Base-by-base conservation (phyloP, 176 grass and related monocot genomes). In the Ananas comosus region DNA sequence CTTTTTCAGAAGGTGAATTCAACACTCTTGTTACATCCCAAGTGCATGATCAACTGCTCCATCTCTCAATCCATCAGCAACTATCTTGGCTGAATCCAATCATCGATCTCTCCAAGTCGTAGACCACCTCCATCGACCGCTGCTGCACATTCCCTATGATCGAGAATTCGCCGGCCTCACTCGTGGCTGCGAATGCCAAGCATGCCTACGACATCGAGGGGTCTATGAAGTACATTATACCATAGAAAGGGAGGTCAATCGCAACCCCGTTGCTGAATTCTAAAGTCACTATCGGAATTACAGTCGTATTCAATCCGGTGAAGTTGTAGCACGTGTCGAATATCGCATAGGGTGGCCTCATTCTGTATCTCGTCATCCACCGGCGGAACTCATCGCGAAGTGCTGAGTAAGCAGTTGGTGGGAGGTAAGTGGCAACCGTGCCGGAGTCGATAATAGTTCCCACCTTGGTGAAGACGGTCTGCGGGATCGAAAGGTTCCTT, bases 261-360 rank as follows among this genome's bases (percentile, higher is more conserved):
- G 69, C 53, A 0, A 69, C 81, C 6, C 67, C 49, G 42, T 72
- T 64, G 3, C 47, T 61, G 16, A 83, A 88, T 33, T 74, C 51
- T 3, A 88, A 19, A 3, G 53, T 48, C 2, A 88, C 69, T 5
- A 0, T 10, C 1, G 85, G 81, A 3, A 78, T 57, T 12, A n/a
- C 51, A 17, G 84, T 18, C 11, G 28, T 48, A 19, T 70, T 12
- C 12, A n/a, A 16, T 13, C 85, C 80, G 3, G 72, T 81, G 27
- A 88, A 73, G 50, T 83, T 19, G 48, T 88, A 85, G 52, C 81
- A 88, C 10, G 86, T 88, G 66, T 88, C 81, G 0, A 85, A 21
- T 4, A 6, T 2, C 0, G 12, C 2, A 51, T 19, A 0, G 17
- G 49, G 13, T 2, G 74, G 66, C 21, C 63, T 59, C 70, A 48